Evolutionary conservation across 2,329 filamentous ascomycete species (phyloP).

Genomic region (Corniculantispora saksenae): DNA sequence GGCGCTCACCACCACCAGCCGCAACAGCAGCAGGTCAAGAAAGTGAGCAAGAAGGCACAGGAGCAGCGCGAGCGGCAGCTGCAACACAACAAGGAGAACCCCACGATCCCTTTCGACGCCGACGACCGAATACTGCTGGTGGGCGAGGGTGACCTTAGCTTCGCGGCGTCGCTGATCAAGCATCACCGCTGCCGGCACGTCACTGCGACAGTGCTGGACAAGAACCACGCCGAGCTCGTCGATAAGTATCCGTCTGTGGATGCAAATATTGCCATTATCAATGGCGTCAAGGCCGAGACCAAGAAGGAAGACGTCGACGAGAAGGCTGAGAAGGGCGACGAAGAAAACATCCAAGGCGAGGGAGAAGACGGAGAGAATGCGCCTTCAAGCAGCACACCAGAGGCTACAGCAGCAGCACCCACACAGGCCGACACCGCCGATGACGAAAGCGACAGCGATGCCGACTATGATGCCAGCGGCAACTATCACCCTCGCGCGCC

Average conservation of each 20-base stretch:
- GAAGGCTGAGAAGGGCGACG: slow-evolving; percentile 1
- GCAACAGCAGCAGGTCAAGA: neutral
- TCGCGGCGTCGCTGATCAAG: slow-evolving; percentile 65
- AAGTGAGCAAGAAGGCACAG: slow-evolving; percentile 21
- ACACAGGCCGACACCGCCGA: slow-evolving; percentile 12
- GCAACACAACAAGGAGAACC: slow-evolving; percentile 36
- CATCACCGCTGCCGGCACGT: slow-evolving; percentile 67
- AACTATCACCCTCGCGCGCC: slow-evolving; percentile 24
- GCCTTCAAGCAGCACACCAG: slow-evolving; percentile 21
- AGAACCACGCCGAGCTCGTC: slow-evolving; percentile 54
- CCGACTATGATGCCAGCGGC: slow-evolving; percentile 23
- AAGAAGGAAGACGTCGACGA: slow-evolving; percentile 29
- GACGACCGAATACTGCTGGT: slow-evolving; percentile 72
- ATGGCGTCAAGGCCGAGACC: slow-evolving; percentile 9
- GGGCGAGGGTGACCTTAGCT: slow-evolving; percentile 81
- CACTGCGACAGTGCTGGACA: slow-evolving; percentile 70
- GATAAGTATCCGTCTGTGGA: slow-evolving; percentile 74
- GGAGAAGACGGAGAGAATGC: neutral
- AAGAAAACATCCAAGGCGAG: neutral
- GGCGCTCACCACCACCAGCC: slow-evolving; percentile 2
- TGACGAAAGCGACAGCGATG: slow-evolving; percentile 20
- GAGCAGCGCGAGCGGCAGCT: slow-evolving; percentile 22
- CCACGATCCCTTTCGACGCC: slow-evolving; percentile 66
- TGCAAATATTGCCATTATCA: slow-evolving; percentile 57
- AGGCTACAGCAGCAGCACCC: neutral